Base-by-base conservation (phyloP, 352 stramenopile species). In the Hyaloperonospora arabidopsidis region DNA sequence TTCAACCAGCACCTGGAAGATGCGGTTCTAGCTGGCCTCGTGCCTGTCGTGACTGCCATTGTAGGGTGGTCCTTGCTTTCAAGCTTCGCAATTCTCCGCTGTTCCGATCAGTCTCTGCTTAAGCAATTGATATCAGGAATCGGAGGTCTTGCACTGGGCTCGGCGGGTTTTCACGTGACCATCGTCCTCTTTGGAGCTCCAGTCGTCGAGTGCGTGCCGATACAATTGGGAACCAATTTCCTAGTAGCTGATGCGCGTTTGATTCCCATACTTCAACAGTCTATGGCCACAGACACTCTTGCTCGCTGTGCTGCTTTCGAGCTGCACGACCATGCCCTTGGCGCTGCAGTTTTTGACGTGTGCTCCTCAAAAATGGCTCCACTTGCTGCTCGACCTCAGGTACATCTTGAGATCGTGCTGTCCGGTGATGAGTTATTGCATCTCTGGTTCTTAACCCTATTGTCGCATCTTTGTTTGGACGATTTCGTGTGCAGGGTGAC, bases 121-220 rank as follows among this genome's bases (percentile, higher is more conserved):
- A 49, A 40, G 21, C 59, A 67, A 43, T 21, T 65, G n/a, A 12
- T 18, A 17, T 28, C 51, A n/a, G 72, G 67, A 29, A 18, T 65
- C 35, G 0, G 67, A 19, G 72, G 70, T 14, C 57, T 89, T 0
- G 15, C 59, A 6, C 28, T 78, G 10, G 76, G 79, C 35, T 62
- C 70, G 1, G 51, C 39, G 12, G 32, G 74, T 22, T 84, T 85
- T 61, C 74, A 93, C 54, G 61, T 79, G 19, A 49, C 67, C 19
- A 67, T 90, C 58, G 61, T 90, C 19, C 61, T 90, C 46, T 93
- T 93, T 45, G 84, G 84, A 28, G 84, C 84, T 7, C 77, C 84
- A 0, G 47, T 93, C 22, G 40, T 74, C 21, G 63, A 81, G 83
- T 93, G 61, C 15, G 72, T 55, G 1, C n/a, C 18, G 13, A 25